Conservation (phyloP, 768 basidiomycete species). For the Hygrocybe punicea region DNA sequence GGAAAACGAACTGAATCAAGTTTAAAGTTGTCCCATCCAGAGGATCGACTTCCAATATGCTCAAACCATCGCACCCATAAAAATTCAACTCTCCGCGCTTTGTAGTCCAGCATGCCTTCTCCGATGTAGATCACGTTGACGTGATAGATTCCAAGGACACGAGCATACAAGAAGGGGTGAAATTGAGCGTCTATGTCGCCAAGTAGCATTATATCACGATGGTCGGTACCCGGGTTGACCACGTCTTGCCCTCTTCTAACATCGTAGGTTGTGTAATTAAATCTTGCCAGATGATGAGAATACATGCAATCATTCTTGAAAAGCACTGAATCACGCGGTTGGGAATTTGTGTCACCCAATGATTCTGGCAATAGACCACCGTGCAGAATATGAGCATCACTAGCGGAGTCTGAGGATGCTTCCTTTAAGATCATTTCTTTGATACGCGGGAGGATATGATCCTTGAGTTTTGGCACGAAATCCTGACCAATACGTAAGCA, state of each 20-base stretch:
- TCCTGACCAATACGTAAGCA: conserved; percentile 13
- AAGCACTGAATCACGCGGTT: conserved; percentile 12
- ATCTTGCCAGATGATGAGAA: conserved; percentile 27
- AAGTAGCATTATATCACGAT: background rate
- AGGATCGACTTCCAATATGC: background rate
- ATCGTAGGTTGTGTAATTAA: conserved; percentile 46
- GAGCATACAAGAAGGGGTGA: conserved; percentile 12
- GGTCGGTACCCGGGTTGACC: conserved; percentile 25
- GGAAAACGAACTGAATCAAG: conserved; percentile 10
- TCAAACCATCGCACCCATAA: conserved; percentile 17
- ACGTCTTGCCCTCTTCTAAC: conserved; percentile 35
- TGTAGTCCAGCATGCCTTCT: conserved; percentile 7
- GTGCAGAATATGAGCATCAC: background rate
- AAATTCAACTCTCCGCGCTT: conserved; percentile 7
- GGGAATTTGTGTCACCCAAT: background rate
- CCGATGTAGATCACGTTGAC: conserved; percentile 12
- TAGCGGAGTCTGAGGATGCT: background rate
- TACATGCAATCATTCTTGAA: conserved; percentile 27
- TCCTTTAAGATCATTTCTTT: background rate
- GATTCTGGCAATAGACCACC: background rate
- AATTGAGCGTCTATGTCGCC: background rate
- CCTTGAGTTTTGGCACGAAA: conserved; percentile 26
- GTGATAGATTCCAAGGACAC: conserved; percentile 10
- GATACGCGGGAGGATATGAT: conserved; percentile 28
- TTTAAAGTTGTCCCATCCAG: background rate